Percentiles rank a stretch among this genome's conserved stretches.
phyloP scores from a whole-genome alignment of 805 yeast genomes.

The Kazachstania africana region DNA sequence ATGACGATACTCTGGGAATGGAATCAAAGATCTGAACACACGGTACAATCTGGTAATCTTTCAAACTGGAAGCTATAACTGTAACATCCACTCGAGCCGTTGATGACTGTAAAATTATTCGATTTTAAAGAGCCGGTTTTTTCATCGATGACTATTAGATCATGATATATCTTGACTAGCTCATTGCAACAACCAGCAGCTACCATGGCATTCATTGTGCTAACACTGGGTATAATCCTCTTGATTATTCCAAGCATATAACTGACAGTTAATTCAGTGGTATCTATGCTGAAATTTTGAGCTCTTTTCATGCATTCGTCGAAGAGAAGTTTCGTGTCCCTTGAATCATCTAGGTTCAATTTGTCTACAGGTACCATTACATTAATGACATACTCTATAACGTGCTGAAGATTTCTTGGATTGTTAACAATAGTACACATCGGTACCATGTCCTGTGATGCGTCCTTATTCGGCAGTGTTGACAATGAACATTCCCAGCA shows the following conservation, averaged over 20 bases:
- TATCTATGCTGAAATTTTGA: constrained; percentile 44
- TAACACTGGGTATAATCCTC: constrained; percentile 86
- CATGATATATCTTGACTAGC: constrained; percentile 66
- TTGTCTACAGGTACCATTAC: constrained; percentile 40
- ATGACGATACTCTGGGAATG: too few species aligned
- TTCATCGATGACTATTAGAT: constrained; percentile 46
- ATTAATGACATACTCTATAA: constrained; percentile 80
- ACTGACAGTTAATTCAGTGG: constrained; percentile 52
- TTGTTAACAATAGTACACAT: constrained; percentile 90
- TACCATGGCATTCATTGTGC: constrained; percentile 84
- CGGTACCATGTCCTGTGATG: constrained; percentile 53
- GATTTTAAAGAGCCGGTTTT: constrained; percentile 16
- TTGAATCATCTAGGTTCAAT: constrained; percentile 52
- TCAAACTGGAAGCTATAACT: constrained; percentile 60
- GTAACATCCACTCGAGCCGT: constrained; percentile 72
- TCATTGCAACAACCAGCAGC: constrained; percentile 87
- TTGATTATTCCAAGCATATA: constrained; percentile 81
- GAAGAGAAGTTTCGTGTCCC: constrained; percentile 54
- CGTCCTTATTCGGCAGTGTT: constrained; percentile 45
- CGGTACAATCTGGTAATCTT: constrained; percentile 53
- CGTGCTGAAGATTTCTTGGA: constrained; percentile 90
- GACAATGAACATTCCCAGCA: constrained; percentile 89
- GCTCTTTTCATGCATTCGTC: constrained; percentile 50
- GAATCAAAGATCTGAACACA: constrained; percentile 48
- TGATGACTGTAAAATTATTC: constrained; percentile 69